A percentile compares a stretch with the other conserved stretches of the same genome.
These are phyloP conservation scores for Colletotrichum noveboracense DNA, from an alignment of 2,329 filamentous ascomycete genomes.

Conservation along the genomic window DNA sequence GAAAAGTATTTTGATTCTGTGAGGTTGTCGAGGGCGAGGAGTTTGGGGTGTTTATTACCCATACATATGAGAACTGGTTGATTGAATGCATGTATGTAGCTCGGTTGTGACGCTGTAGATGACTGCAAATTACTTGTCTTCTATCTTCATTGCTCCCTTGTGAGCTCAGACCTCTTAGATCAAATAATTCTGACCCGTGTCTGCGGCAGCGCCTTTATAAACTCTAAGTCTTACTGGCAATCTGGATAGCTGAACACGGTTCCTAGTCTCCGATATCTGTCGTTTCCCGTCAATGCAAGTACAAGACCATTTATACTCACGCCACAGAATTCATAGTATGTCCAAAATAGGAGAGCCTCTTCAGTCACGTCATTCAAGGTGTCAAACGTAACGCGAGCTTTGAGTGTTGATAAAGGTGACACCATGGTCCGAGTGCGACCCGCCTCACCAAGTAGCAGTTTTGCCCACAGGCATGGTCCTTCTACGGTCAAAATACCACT, in stretches of 20 bases:
- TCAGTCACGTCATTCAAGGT: background rate
- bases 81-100: background rate
- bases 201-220: background rate
- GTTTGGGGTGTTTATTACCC: background rate
- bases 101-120: background rate
- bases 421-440: too few relatives aligned
- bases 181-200: background rate
- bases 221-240: accelerated
- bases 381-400: background rate
- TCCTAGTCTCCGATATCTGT: background rate
- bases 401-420: background rate
- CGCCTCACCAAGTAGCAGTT: too few relatives aligned
- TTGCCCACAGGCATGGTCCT: background rate
- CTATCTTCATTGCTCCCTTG: background rate
- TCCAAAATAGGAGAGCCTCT: accelerated
- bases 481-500: background rate
- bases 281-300: background rate
- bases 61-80: background rate
- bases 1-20: background rate
- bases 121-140: background rate
- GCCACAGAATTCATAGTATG: too few relatives aligned
- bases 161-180: accelerated
- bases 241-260: too few relatives aligned
- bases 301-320: too few relatives aligned
- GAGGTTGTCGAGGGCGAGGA: background rate